phyloP scores from a whole-genome alignment of 805 yeast species.

The Lipomyces mesembrius region DNA sequence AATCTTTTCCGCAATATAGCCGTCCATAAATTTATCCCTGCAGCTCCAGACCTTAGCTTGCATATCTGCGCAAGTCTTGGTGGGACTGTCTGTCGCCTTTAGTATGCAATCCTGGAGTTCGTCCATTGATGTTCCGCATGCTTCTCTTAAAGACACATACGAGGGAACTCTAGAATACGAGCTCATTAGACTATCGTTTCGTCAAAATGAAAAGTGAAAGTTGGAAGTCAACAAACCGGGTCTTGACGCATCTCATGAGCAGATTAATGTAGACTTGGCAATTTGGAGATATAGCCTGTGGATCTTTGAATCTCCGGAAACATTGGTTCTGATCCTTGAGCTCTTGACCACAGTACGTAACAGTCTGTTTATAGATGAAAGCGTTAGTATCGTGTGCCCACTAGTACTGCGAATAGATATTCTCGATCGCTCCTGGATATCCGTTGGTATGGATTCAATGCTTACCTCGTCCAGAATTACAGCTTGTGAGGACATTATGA shows the following conservation, averaged over 20 bases:
- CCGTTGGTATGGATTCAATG: neutral
- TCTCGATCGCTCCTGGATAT: no score
- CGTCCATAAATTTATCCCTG: neutral
- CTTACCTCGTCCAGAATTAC: constrained; percentile 1
- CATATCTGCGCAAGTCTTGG: neutral
- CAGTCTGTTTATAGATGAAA: neutral
- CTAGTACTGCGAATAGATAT: neutral
- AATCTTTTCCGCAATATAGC: neutral
- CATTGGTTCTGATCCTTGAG: neutral
- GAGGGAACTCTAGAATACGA: neutral
- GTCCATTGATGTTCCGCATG: neutral
- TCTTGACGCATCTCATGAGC: neutral
- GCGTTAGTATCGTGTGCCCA: neutral
- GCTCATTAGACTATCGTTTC: neutral
- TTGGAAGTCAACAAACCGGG: neutral
- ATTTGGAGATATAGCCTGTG: neutral
- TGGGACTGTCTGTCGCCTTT: neutral
- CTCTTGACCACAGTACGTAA: neutral
- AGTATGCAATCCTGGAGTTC: neutral
- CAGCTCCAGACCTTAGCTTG: constrained; percentile 2
- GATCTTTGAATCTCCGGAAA: constrained; percentile 1
- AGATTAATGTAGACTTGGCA: neutral
- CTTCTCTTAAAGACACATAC: constrained; percentile 1
- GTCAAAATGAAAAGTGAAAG: neutral
- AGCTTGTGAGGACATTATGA: neutral